Conservation (phyloP, 441 rosid genomes). For the Corymbia calophylla region DNA sequence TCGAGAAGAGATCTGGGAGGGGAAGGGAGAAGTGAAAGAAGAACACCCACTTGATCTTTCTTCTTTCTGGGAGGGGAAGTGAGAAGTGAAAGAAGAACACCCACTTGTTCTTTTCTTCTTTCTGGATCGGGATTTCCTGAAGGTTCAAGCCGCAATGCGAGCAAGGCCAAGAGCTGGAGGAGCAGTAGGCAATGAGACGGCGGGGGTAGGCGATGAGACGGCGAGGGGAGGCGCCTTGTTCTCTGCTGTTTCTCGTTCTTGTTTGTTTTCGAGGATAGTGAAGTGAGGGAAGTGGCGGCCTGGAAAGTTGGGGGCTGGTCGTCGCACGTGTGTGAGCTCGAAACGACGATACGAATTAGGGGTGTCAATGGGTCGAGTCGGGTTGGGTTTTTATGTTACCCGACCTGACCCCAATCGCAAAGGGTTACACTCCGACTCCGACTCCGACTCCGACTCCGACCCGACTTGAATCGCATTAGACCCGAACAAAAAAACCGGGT, state of each 20-base stretch:
- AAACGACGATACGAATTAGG: not conserved
- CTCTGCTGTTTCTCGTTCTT: not conserved
- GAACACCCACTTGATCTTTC: not conserved
- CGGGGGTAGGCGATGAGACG: not conserved
- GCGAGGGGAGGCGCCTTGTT: not conserved
- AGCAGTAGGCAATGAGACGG: not conserved
- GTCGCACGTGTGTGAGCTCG: not conserved
- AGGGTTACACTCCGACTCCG: too few relatives aligned
- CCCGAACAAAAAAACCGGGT: too few relatives aligned
- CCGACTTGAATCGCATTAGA: too few relatives aligned
- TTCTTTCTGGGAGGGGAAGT: not conserved
- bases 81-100: not conserved
- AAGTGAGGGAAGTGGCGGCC: not conserved
- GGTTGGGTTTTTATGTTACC: too few relatives aligned
- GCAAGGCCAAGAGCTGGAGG: not conserved
- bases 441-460: too few relatives aligned
- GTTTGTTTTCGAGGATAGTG: not conserved
- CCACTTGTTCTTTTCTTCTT: not conserved
- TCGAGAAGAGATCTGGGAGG: not conserved
- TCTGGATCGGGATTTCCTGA: not conserved
- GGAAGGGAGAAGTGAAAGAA: not conserved
- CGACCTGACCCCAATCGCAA: too few relatives aligned
- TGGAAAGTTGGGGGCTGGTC: not conserved
- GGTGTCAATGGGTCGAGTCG: too few relatives aligned
- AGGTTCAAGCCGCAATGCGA: not conserved